Evolutionary conservation across 805 yeast genomes (phyloP).

Genomic region (Yarrowia sp.): DNA sequence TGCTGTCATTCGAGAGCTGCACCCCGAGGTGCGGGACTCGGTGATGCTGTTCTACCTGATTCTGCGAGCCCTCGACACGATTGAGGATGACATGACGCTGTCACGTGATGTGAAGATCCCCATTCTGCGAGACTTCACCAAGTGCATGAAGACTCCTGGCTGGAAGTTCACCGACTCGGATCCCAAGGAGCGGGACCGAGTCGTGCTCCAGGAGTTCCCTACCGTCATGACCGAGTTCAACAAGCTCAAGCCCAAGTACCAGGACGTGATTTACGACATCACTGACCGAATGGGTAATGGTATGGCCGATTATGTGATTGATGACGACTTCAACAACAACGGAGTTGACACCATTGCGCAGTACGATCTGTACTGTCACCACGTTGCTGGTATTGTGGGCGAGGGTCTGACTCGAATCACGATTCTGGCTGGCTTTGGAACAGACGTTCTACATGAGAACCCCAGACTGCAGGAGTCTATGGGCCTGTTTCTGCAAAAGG

Average conservation of each 20-base stretch:
- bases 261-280: slow-evolving; percentile 72
- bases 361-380: slow-evolving; percentile 89
- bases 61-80: slow-evolving; percentile 87
- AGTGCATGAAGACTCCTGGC: slow-evolving; percentile 58
- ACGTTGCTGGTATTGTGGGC: slow-evolving; percentile 97
- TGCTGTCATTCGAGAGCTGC: slow-evolving; percentile 87
- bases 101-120: slow-evolving; percentile 71
- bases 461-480: slow-evolving; percentile 70
- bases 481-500: slow-evolving; percentile 95
- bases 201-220: slow-evolving; percentile 78
- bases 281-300: slow-evolving; percentile 92
- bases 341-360: slow-evolving; percentile 79
- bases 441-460: slow-evolving; percentile 50
- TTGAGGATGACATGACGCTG: slow-evolving; percentile 93
- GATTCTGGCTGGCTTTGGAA: slow-evolving; percentile 70
- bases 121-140: slow-evolving; percentile 63
- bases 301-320: slow-evolving; percentile 88
- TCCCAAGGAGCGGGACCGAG: slow-evolving; percentile 76
- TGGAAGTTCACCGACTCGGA: slow-evolving; percentile 78
- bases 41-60: slow-evolving; percentile 79
- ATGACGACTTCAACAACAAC: slow-evolving; percentile 68
- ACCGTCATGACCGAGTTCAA: slow-evolving; percentile 67
- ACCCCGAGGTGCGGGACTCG: slow-evolving; percentile 82
- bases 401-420: slow-evolving; percentile 87
- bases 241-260: slow-evolving; percentile 68